These are phyloP conservation scores for Suillus paluster DNA, from an alignment of 768 basidiomycete genomes.

Conservation along the genomic window DNA sequence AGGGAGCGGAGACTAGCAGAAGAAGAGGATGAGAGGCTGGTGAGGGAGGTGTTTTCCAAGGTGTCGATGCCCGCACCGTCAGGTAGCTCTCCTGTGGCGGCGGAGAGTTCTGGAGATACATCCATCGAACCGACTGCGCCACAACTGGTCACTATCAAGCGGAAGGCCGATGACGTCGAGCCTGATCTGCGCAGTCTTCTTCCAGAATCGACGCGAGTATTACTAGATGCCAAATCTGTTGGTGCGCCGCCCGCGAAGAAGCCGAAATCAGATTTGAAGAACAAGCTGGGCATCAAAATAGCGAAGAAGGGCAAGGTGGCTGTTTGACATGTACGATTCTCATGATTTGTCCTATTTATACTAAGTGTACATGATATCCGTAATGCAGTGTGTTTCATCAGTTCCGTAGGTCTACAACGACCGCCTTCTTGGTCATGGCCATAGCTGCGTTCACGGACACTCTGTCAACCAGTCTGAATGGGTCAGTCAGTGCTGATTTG, in stretches of 20 bases:
- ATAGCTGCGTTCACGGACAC: constrained; percentile 56
- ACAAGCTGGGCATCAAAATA: constrained; percentile 75
- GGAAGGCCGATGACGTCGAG: constrained; percentile 82
- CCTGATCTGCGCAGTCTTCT: constrained; percentile 72
- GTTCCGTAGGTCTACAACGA: constrained; percentile 52
- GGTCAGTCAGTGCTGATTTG: constrained; percentile 19
- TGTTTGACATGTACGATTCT: constrained; percentile 23
- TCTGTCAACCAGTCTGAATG: constrained; percentile 19
- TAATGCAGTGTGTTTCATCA: constrained; percentile 16
- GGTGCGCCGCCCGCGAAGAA: constrained; percentile 55
- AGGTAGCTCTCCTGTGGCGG: constrained; percentile 27
- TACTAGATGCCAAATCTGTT: constrained; percentile 55
- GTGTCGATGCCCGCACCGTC: constrained; percentile 46
- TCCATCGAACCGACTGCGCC: constrained; percentile 20
- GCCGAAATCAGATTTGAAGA: constrained; percentile 64
- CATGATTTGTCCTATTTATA: constrained; percentile 14
- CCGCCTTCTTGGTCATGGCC: constrained; percentile 29
- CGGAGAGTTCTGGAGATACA: constrained; percentile 24
- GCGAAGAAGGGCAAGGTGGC: constrained; percentile 52
- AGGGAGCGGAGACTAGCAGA: constrained; percentile 70
- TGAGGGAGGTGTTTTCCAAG: constrained; percentile 87
- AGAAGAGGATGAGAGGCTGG: constrained; percentile 90
- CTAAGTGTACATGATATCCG: constrained; percentile 16
- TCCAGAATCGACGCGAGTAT: constrained; percentile 63
- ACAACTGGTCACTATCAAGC: constrained; percentile 73